These are phyloP conservation scores for Solidago caesia DNA, from an alignment of 129 eudicot species.

Conservation along the genomic window DNA sequence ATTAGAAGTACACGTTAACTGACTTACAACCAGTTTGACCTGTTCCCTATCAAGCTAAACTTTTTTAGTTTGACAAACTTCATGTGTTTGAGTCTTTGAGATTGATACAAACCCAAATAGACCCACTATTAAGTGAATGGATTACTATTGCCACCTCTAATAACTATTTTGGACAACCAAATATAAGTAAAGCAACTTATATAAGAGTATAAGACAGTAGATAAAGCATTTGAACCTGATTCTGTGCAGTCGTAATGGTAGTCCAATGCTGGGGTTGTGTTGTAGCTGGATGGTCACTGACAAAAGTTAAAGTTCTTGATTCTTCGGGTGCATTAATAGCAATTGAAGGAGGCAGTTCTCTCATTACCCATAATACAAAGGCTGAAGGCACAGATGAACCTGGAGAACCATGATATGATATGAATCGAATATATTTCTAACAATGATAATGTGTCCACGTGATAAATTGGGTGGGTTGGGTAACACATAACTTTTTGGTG, in stretches of 20 bases:
- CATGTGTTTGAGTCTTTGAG: not conserved
- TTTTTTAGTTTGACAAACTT: not conserved
- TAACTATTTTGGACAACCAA: not conserved
- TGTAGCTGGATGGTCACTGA: conserved; percentile 48
- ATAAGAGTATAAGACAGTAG: not conserved
- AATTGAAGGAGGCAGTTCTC: conserved; percentile 65
- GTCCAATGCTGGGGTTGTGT: conserved; percentile 70
- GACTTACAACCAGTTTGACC: not conserved
- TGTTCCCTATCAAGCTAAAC: not conserved
- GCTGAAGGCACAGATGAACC: conserved; percentile 84
- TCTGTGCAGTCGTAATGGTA: conserved; percentile 56
- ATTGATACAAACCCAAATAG: not conserved
- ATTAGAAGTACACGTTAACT: no score
- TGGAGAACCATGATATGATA: conserved; percentile 25
- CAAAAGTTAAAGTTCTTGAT: conserved; percentile 62
- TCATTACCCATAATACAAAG: conserved; percentile 72
- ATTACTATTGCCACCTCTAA: not conserved
- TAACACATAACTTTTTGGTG: not conserved
- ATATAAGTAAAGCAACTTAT: not conserved
- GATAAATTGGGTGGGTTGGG: not conserved
- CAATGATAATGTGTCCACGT: conserved; percentile 1
- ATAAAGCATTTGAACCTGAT: conserved; percentile 59
- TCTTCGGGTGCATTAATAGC: conserved; percentile 46
- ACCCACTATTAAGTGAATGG: not conserved
- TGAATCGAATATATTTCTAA: not conserved